Evolutionary conservation across 2,329 filamentous ascomycete species (phyloP).

Genomic region (Elsinoe batatas): DNA sequence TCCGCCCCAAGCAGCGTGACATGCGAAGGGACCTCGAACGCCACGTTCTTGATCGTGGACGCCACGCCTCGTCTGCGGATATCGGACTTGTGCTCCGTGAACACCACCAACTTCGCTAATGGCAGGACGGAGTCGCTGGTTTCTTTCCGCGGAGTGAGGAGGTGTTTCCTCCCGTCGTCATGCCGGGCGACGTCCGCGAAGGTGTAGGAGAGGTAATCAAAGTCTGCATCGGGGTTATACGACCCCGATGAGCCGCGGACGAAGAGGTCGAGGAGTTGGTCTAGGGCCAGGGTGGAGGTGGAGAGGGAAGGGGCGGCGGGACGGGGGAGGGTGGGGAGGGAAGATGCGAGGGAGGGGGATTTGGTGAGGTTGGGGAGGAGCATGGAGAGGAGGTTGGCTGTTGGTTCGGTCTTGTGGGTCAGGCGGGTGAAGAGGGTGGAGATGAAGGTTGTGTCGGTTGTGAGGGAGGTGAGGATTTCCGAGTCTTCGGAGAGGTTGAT

Average conservation of each 20-base stretch:
- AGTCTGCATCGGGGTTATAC: constrained; percentile 79
- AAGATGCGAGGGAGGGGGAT: constrained; percentile 57
- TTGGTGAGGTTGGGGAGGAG: constrained; percentile 87
- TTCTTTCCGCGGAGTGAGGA: constrained; percentile 52
- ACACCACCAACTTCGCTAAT: constrained; percentile 83
- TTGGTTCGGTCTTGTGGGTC: constrained; percentile 63
- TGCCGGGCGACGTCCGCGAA: constrained; percentile 83
- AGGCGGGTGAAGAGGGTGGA: constrained; percentile 63
- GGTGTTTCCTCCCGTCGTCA: constrained; percentile 52
- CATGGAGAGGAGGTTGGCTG: constrained; percentile 81
- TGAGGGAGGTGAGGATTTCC: constrained; percentile 63
- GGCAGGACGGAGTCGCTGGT: constrained; percentile 65
- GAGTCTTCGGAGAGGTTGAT: constrained; percentile 73
- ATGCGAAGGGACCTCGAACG: constrained; percentile 72
- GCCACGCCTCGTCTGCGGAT: constrained; percentile 90
- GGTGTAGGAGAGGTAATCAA: constrained; percentile 86
- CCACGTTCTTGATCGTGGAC: constrained; percentile 85
- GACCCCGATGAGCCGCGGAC: constrained; percentile 77
- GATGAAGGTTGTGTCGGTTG: constrained; percentile 71
- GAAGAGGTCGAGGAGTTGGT: constrained; percentile 91
- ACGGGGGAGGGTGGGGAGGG: constrained; percentile 57
- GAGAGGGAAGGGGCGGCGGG: constrained; percentile 58
- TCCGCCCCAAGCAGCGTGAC: constrained; percentile 30
- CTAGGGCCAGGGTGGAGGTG: constrained; percentile 63
- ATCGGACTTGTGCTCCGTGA: constrained; percentile 79